Base-by-base conservation (phyloP, 495 filamentous ascomycete genomes). In the Pyrenopolyporus hunteri region DNA sequence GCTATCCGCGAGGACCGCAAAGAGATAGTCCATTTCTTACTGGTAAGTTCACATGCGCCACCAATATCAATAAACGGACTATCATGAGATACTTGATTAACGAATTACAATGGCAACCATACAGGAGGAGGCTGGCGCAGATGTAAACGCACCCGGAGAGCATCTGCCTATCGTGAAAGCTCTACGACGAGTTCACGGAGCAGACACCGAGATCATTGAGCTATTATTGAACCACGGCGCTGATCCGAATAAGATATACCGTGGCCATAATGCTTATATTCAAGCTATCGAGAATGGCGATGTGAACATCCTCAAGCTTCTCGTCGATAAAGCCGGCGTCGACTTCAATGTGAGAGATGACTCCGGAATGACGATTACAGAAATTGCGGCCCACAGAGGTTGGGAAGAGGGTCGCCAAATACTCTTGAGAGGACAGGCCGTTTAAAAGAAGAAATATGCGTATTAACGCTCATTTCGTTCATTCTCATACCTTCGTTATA, bases 81-180 rank as follows among this genome's bases (percentile, higher is more conserved):
- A n/a, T n/a, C n/a, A n/a, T n/a, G n/a, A n/a, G n/a, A n/a, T n/a
- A n/a, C n/a, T n/a, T n/a, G n/a, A n/a, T n/a, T 58, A 16, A 50
- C 13, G 1, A n/a, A n/a, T 33, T 8, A 22, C 13, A 40, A 6
- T 44, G 6, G 31, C 4, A 17, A 22, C n/a, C 13, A 7, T 32
- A 39, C 17, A 66, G 63, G 70, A 78, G 23, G 77, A 81, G 43
- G 81, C 72, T 5, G 72, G 69, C n/a, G 82, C 80, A 4, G 80
- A 83, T 45, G 75, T 77, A 6, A 83, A 83, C 58, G 66, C 76
- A 8, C 80, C 81, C 3, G 81, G 81, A 3, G 82, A 83, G 55
- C 82, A 83, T 59, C 67, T 83, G 11, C 81, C 82, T 0, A 73
- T 83, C 48, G 77, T 84, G 28, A 83, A 84, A 45, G 80, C 81